Percentiles rank a stretch among this genome's conserved stretches.
Conservation (phyloP, 371 early-diverging fungal species). For the Coemansia sp. region DNA sequence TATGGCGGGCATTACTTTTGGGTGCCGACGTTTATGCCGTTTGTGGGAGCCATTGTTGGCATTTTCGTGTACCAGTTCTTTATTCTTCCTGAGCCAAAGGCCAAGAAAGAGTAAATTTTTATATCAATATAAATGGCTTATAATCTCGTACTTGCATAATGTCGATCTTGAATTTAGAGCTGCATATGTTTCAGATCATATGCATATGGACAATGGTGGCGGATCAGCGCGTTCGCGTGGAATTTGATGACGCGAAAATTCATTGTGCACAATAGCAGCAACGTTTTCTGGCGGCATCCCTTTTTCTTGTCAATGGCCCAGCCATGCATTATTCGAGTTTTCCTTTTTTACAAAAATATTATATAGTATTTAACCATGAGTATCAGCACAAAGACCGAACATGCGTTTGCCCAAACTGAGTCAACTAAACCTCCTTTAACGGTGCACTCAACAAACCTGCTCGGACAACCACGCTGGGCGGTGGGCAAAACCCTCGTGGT, state of each 20-base stretch:
- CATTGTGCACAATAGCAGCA: too few species aligned
- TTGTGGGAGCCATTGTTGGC: conserved; percentile 69
- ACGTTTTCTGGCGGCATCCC: too few species aligned
- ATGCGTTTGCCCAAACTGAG: not conserved
- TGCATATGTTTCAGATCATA: too few species aligned
- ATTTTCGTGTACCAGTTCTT: conserved; percentile 65
- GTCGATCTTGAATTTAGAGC: too few species aligned
- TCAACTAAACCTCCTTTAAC: not conserved
- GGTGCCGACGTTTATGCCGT: conserved; percentile 77
- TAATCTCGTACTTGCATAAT: not conserved
- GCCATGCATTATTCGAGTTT: too few species aligned
- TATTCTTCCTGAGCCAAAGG: conserved; percentile 53
- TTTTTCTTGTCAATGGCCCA: too few species aligned
- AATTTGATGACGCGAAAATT: too few species aligned
- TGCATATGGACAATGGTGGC: too few species aligned
- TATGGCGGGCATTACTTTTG: conserved; percentile 66
- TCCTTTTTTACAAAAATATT: not conserved
- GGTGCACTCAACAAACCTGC: conserved; percentile 16
- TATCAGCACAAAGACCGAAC: not conserved
- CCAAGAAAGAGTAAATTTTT: conserved; percentile 31
- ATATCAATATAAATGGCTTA: not conserved
- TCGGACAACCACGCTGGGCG: conserved; percentile 44
- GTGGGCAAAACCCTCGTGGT: conserved; percentile 11
- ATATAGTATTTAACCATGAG: not conserved
- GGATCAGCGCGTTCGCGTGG: too few species aligned